These are phyloP conservation scores for Nicotiana knightiana DNA, from an alignment of 257 asterid genomes.

Conservation along the genomic window DNA sequence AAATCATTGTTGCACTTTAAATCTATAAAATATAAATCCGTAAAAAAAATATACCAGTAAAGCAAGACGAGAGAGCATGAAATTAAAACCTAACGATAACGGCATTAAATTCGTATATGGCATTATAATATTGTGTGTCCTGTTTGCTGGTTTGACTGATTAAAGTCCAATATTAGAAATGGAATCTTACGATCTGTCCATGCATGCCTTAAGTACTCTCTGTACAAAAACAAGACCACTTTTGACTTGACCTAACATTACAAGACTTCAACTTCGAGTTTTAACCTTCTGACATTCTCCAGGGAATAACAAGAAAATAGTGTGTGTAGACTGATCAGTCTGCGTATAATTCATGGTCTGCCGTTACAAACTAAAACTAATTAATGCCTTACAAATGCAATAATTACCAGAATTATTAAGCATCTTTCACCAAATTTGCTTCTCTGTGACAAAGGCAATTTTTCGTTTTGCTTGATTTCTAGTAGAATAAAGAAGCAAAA, in stretches of 20 bases:
- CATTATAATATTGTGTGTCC: neutral
- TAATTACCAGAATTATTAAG: neutral
- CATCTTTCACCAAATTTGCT: neutral
- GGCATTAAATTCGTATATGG: neutral
- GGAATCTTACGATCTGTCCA: neutral
- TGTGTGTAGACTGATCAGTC: neutral
- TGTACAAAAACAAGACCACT: neutral
- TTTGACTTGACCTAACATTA: neutral
- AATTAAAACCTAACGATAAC: no score
- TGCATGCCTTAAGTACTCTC: neutral
- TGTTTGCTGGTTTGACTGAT: neutral
- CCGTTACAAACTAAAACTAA: neutral
- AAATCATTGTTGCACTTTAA: no score
- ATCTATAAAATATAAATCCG: no score
- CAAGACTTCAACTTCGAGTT: neutral
- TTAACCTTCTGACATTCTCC: neutral
- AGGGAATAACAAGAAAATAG: conserved; percentile 6
- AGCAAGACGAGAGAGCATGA: no score
- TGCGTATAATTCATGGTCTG: neutral
- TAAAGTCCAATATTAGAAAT: neutral
- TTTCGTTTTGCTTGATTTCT: conserved; percentile 1
- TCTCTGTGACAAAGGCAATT: neutral
- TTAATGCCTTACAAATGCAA: neutral
- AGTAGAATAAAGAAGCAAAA: neutral
- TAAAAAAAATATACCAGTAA: no score